phyloP scores from a whole-genome alignment of 495 filamentous ascomycete species.

The Hypoxylon lienhwacheense region DNA sequence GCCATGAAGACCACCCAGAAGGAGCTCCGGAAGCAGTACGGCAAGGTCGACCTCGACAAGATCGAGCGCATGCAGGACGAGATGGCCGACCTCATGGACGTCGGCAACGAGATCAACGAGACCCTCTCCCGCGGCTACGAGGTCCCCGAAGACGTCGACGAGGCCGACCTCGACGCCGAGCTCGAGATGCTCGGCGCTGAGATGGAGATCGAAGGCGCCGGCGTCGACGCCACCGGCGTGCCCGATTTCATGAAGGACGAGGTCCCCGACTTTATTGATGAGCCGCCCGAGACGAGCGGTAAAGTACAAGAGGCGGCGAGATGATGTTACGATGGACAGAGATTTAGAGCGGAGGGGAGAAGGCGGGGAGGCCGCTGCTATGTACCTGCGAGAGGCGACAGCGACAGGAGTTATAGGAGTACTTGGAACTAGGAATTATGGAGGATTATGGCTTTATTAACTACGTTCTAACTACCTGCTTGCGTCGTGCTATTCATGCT shows the following conservation, averaged over 20 bases:
- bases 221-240: constrained; percentile 61
- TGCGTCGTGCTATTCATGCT: background rate
- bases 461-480: constrained; percentile 3
- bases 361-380: too few relatives aligned
- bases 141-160: constrained; percentile 95
- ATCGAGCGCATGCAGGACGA: constrained; percentile 98
- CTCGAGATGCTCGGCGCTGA: constrained; percentile 93
- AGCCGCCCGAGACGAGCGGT: constrained; percentile 62
- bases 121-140: constrained; percentile 92
- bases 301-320: constrained; percentile 84
- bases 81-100: constrained; percentile 97
- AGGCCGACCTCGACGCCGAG: constrained; percentile 95
- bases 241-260: constrained; percentile 91
- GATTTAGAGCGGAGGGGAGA: background rate
- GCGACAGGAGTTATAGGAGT: constrained; percentile 31
- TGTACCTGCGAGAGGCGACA: too few relatives aligned
- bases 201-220: constrained; percentile 68
- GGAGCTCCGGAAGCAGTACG: constrained; percentile 90
- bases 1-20: constrained; percentile 97
- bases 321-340: constrained; percentile 32
- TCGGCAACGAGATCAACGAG: constrained; percentile 98
- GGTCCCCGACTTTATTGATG: constrained; percentile 87
- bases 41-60: constrained; percentile 95
- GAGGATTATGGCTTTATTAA: too few relatives aligned
- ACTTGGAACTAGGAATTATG: background rate